Evolutionary conservation across 768 basidiomycete species (phyloP), one percentile per base, ranked within the genome.

Genomic region (Boletellus emodensis): DNA sequence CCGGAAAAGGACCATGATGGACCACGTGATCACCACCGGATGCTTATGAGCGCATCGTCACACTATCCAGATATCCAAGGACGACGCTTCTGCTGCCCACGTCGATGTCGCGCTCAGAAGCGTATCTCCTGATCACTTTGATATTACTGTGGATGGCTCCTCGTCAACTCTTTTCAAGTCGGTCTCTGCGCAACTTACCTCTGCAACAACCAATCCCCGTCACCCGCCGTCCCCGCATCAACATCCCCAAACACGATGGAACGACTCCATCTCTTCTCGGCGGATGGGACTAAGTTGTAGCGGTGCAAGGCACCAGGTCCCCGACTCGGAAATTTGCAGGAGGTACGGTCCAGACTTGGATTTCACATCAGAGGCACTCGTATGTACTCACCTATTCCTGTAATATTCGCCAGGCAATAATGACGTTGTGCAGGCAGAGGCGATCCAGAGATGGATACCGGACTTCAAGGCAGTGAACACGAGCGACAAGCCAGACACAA

Each of bases 211-310:
- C 90, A 90, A 67, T 70, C 68, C 11, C 82, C 83, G 11, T 74
- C 77, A 3, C 68, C 79, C n/a, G 70, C 72, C 14, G 62, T 78
- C 8, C 80, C 83, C 20, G 79, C 76, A 6, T 83, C 85, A 11
- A 67, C 70, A 1, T 77, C 79, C 9, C 71, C 75, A 6, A 77
- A 73, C 44, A 79, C 81, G 6, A 81, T 79, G 72, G 89, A 90
- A 62, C 80, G 86, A 20, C 71, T 94, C 33, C 91, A 94, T 61
- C 61, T 94, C 34, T 90, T 94, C 68, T 70, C 71, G 33, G 74
- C 70, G 7, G 56, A 64, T 24, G 84, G 84, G 34, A 72, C 71
- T 7, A 87, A 86, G 63, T n/a, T n/a, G n/a, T n/a, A n/a, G n/a
- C n/a, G n/a, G n/a, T n/a, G n/a, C n/a, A n/a, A n/a, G n/a, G n/a